Evolutionary conservation across 1,284 basidiomycete species (phyloP), one percentile per base, ranked within the genome.

Genomic region (Crucibulum cyathiforme): DNA sequence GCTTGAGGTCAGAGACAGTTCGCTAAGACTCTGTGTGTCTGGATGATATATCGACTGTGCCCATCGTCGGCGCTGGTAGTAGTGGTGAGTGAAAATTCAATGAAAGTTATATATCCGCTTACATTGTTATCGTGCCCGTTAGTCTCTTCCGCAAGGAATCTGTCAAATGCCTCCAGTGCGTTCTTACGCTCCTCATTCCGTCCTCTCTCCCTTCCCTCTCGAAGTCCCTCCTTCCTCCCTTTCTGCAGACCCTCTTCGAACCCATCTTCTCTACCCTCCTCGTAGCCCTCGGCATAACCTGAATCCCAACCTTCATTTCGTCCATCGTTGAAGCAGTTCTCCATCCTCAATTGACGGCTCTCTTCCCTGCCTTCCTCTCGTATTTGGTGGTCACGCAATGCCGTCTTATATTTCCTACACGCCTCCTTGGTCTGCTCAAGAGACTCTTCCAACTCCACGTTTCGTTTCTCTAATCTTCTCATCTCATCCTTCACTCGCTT

Each of bases 91-190:
- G 10, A n/a, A 19, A 12, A 48, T 15, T 15, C 10, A 48, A 48
- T n/a, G 24, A 19, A 7, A 12, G 6, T 48, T n/a, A 24, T n/a
- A 48, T 15, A 17, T 38, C 24, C 45, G 66, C 76, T 72, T 41
- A 75, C 72, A 63, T 59, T 68, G 47, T 68, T 60, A 48, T 73
- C 67, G 8, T 64, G 65, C 17, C 69, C 68, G 55, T 78, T 74
- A 60, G 76, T 71, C 62, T 86, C 82, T 57, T 79, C 73, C 15
- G 76, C 76, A 60, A 85, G 73, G 71, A 86, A 84, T 41, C 77
- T 78, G 66, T 87, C 83, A 72, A 88, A 85, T 8, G 82, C 82
- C 57, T 82, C 79, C 31, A 85, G 62, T 3, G 84, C 86, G 61
- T 79, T 80, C 56, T 74, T 73, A 35, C 85, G 78, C 70, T 87